Evolutionary conservation across 495 filamentous ascomycete genomes (phyloP).

Genomic region (Xanthoparmelia taractica): DNA sequence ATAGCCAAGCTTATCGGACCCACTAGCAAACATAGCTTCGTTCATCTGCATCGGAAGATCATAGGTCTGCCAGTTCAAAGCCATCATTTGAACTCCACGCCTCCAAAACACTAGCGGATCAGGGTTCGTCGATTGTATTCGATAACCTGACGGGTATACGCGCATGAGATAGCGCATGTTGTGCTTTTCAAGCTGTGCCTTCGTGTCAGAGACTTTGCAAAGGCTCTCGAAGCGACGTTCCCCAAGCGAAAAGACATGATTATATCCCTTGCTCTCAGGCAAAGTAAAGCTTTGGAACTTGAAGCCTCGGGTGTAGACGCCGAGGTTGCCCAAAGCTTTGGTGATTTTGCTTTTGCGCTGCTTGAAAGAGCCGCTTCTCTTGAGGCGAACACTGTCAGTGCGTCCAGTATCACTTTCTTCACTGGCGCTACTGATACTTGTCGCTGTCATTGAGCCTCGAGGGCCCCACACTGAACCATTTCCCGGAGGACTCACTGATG

Average conservation of each 20-base stretch:
- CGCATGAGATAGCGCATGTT: conserved; percentile 89
- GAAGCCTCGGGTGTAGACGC: conserved; percentile 80
- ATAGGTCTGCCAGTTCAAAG: conserved; percentile 97
- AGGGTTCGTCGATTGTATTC: conserved; percentile 82
- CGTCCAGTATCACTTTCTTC: conserved; percentile 53
- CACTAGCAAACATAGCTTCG: conserved; percentile 95
- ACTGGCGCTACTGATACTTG: conserved; percentile 51
- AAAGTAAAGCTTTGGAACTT: conserved; percentile 71
- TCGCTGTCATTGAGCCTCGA: conserved; percentile 47
- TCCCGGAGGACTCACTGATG: conserved; percentile 45
- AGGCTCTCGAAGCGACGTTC: conserved; percentile 76
- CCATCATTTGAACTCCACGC: conserved; percentile 91
- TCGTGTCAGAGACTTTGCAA: conserved; percentile 61
- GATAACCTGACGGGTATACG: conserved; percentile 77
- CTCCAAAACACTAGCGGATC: conserved; percentile 89
- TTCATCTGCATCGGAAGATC: conserved; percentile 92
- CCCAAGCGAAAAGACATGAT: conserved; percentile 90
- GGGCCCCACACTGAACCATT: conserved; percentile 35
- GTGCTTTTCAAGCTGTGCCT: conserved; percentile 70
- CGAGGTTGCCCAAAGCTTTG: conserved; percentile 72
- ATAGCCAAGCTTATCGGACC: conserved; percentile 79
- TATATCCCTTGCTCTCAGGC: conserved; percentile 70
- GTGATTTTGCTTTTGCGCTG: conserved; percentile 78
- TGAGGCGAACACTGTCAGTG: conserved; percentile 28
- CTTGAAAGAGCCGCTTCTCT: conserved; percentile 45